Base-by-base conservation (phyloP, 108 stramenopile genomes). In the Cyclotella cryptica region DNA sequence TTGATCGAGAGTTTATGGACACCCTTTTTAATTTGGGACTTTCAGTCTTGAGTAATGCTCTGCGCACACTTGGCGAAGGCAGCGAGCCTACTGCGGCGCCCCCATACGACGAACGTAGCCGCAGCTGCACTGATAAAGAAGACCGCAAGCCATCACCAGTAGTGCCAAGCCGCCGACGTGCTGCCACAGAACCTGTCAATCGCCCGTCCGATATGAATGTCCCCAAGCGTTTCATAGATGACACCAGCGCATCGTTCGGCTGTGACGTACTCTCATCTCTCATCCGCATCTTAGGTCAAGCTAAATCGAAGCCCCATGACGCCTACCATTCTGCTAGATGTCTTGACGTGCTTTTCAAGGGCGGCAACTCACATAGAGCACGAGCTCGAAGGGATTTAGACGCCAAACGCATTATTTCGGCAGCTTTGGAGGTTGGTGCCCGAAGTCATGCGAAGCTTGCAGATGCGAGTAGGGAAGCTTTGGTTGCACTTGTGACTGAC, bases 271-370 rank as follows among this genome's bases (percentile, higher is more conserved):
- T 95, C 40, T 87, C 87, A 39, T 89, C 92, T 24, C 87, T 96
- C 44, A 88, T 96, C 60, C 35, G 70, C 11, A 92, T 91, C 53
- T 73, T 96, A 13, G 91, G 89, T 0, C 90, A 93, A 76, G 95
- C 95, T 18, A 78, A 81, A 15, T 29, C 75, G 49, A 92, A 91
- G 55, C 95, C 95, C 13, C 95, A 96, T 75, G 89, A 96, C 57
- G 95, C 95, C 6, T 90, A 88, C 52, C 83, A 93, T 46, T 92
- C 92, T 24, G 95, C 95, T 21, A 85, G 88, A 55, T 93, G 92
- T 69, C 81, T 96, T 7, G 86, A 90, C 15, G 85, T 88, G 13
- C 76, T 96, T 40, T 89, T 88, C 62, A 75, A 88, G 51, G 75
- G 81, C 66, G 81, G 81, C 19, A 82, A 82, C 46, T 89, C 88